A percentile compares a stretch with the other conserved stretches of the same genome.
phyloP scores from a whole-genome alignment of 2,329 filamentous ascomycete species.

The Thielaviopsis musarum region DNA sequence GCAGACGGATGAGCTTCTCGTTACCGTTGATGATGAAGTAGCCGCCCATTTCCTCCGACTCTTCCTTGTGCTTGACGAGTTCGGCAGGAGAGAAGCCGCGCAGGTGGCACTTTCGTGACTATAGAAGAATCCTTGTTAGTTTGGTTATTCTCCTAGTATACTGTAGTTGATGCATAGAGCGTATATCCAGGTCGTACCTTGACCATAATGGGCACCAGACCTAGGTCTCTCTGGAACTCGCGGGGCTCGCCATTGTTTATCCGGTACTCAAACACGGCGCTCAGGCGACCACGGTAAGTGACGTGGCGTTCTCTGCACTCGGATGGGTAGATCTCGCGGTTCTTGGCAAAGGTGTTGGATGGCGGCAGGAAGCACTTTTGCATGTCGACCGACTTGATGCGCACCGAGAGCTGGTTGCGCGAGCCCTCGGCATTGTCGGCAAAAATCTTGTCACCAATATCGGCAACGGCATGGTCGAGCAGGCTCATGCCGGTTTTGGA shows the following conservation, averaged over 20 bases:
- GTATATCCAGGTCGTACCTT: slow-evolving; percentile 39
- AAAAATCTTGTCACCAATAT: slow-evolving; percentile 80
- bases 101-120: slow-evolving; percentile 84
- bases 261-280: slow-evolving; percentile 66
- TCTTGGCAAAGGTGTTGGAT: slow-evolving; percentile 68
- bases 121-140: slow-evolving; percentile 7
- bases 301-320: slow-evolving; percentile 90
- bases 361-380: slow-evolving; percentile 67
- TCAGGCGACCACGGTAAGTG: slow-evolving; percentile 76
- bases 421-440: slow-evolving; percentile 51
- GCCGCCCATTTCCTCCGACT: slow-evolving; percentile 87
- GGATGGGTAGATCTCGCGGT: slow-evolving; percentile 73
- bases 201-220: slow-evolving; percentile 84
- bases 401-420: slow-evolving; percentile 61
- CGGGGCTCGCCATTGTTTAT: slow-evolving; percentile 76
- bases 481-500: slow-evolving; percentile 17
- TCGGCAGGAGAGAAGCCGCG: slow-evolving; percentile 68
- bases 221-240: slow-evolving; percentile 71
- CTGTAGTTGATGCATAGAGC: not conserved
- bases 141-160: not conserved
- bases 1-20: slow-evolving; percentile 87
- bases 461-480: slow-evolving; percentile 58
- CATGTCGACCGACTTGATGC: slow-evolving; percentile 65
- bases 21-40: slow-evolving; percentile 98
- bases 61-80: slow-evolving; percentile 77